Percentiles rank a stretch among this genome's conserved stretches.
phyloP scores from a whole-genome alignment of 176 grass and related monocot species.

The sorghum (Sorghum bicolor) region DNA sequence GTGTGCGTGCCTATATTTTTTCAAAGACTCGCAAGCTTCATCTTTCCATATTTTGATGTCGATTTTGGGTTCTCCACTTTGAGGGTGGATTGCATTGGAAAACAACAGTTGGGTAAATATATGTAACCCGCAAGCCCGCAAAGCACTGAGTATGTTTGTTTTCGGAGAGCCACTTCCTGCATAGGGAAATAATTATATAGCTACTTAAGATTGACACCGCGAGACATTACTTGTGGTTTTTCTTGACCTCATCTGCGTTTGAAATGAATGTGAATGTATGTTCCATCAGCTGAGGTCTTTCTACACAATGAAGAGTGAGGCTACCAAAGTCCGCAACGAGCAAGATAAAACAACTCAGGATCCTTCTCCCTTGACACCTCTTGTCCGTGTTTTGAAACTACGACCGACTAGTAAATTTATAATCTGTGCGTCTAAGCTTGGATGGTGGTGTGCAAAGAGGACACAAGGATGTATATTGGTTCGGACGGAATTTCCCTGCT shows the following conservation, averaged over 20 bases:
- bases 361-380: constrained; percentile 74
- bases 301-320: constrained; percentile 74
- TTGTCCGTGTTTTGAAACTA: no score
- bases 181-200: constrained; percentile 33
- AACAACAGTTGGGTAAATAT: constrained; percentile 68
- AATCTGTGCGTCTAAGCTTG: no score
- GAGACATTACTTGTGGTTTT: constrained; percentile 85
- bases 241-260: constrained; percentile 62
- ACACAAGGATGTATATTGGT: no score
- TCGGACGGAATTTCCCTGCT: no score
- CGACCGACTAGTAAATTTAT: no score
- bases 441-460: no score
- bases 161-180: constrained; percentile 83
- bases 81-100: constrained; percentile 76
- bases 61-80: constrained; percentile 68
- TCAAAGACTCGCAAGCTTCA: constrained; percentile 66
- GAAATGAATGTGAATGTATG: constrained; percentile 84
- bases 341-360: constrained; percentile 82
- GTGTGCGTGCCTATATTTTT: constrained; percentile 58
- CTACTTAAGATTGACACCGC: background rate
- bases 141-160: constrained; percentile 89
- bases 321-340: constrained; percentile 48
- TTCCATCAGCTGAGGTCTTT: constrained; percentile 75
- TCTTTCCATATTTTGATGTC: constrained; percentile 67
- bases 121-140: constrained; percentile 80